Conservation (phyloP, 1,284 basidiomycete species). For the Malassezia brasiliensis region DNA sequence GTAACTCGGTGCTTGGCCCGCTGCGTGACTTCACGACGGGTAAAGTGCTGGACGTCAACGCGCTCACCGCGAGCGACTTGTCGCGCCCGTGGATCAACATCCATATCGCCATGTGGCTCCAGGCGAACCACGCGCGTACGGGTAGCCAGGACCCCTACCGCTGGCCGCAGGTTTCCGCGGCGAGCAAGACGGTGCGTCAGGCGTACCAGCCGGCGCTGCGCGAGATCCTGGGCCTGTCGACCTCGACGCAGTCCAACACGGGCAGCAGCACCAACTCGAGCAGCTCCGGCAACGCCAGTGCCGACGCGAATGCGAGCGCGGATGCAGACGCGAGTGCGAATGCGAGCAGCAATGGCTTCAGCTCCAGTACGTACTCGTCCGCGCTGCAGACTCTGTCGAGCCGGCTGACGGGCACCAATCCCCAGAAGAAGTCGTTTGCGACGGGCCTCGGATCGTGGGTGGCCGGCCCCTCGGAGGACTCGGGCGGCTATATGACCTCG, state of each 20-base stretch:
- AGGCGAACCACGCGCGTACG: constrained; percentile 36
- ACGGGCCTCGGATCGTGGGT: constrained; percentile 43
- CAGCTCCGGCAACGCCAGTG: background rate
- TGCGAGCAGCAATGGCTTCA: background rate
- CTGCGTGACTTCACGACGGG: constrained; percentile 35
- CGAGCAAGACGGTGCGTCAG: constrained; percentile 16
- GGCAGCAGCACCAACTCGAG: background rate
- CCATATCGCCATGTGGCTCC: constrained; percentile 42
- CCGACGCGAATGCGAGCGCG: background rate
- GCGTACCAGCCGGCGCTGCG: constrained; percentile 8
- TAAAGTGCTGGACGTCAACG: constrained; percentile 18
- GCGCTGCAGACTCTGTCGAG: constrained; percentile 5
- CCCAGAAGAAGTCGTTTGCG: constrained; percentile 15
- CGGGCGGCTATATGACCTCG: constrained; percentile 24
- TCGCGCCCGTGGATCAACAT: constrained; percentile 44
- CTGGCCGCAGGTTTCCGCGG: constrained; percentile 24
- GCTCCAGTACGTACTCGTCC: background rate
- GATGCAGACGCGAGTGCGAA: background rate
- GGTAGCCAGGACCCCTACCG: constrained; percentile 32
- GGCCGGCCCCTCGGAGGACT: constrained; percentile 33
- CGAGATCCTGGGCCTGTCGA: background rate
- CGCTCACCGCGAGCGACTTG: constrained; percentile 29
- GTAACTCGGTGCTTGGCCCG: constrained; percentile 20
- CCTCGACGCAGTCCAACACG: background rate
- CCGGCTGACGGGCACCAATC: constrained; percentile 5